Evolutionary conservation across 805 yeast genomes (phyloP), one percentile per base, ranked within the genome.

Genomic region (Starmerella apicola): DNA sequence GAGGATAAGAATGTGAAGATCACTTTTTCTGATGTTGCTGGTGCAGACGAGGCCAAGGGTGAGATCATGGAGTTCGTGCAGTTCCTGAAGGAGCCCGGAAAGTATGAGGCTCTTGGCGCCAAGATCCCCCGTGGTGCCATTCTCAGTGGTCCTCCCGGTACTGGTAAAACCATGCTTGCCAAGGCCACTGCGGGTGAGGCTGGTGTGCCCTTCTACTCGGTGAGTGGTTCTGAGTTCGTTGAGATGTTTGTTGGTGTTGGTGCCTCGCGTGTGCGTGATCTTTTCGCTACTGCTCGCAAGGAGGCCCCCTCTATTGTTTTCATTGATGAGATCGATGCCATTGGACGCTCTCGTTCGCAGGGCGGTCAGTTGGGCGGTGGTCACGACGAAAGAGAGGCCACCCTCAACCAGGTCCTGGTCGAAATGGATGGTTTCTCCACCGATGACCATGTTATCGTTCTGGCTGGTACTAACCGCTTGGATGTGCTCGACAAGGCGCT

Each of bases 171-270:
- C 0, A 63, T 85, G 47, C 64, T 85, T 41, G 95, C 95, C 19
- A 84, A 81, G 59, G 95, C 95, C 10, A 85, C 95, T 20, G 96
- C 95, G 2, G 95, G 96, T 51, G 95, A 85, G 59, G 95, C 95
- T 2, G 91, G 83, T 37, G 96, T 85, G 37, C 95, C 96, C 20
- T 85, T 85, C 59, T 76, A 76, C 49, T 78, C 91, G 18, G 95
- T 85, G 5, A 80, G 93, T 1, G 95, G 95, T 52, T 83, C 95
- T 12, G 95, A 85, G 58, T 85, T 85, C 51, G 93, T 84, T n/a
- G 95, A 85, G 60, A 85, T 85, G 95, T 85, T 82, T 66, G 93
- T 82, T 17, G 95, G 95, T 63, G 95, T 85, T 20, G 95, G 95
- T 64, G 95, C 95, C 3, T 78, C 88, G 3, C 72, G 96, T 60